Evolutionary conservation across 208 protist genomes (phyloP), one percentile per base, ranked within the genome.

Genomic region (Trypanosoma lewisi): DNA sequence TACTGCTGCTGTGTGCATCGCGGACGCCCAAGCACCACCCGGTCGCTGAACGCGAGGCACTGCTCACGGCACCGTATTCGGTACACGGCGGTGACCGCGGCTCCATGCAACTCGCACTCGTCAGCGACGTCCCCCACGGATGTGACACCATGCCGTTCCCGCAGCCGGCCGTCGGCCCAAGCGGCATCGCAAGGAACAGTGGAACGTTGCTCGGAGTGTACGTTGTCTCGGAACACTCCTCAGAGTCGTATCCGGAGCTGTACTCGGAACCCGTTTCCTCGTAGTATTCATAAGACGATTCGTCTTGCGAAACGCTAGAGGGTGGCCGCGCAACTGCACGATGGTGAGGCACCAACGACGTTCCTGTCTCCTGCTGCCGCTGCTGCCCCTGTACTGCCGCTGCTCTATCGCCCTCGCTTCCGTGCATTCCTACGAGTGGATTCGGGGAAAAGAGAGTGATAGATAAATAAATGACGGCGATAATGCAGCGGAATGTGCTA

Each of bases 161-260:
- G 41, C 44, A 5, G 12, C 12, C 44, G 5, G 37, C 52, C 31
- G 27, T 19, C 3, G 39, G 42, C 16, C 56, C 56, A 19, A 62
- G 16, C 4, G 56, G 42, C 41, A 62, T 62, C 42, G 39, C 9
- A 14, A 62, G 56, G 51, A 62, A 62, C 11, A 52, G 14, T 6
- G 56, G 42, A 9, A 23, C 42, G 39, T 51, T 23, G 30, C 56
- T 62, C 6, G 56, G 56, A 2, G 56, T 62, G 56, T 62, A 51
- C 11, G 47, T 27, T 19, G 56, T 51, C 42, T 62, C 56, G 8
- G 25, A 37, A 12, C 7, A 33, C 44, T 62, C 56, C 42, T 62
- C 56, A n/a, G 42, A 62, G 27, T 34, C 30, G 30, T 62, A 50
- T 17, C 39, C 56, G 14, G 23, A 27, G 0, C 21, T 19, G n/a